phyloP scores from a whole-genome alignment of 73 alveolate genomes.

The Paramecium tetraurelia region DNA sequence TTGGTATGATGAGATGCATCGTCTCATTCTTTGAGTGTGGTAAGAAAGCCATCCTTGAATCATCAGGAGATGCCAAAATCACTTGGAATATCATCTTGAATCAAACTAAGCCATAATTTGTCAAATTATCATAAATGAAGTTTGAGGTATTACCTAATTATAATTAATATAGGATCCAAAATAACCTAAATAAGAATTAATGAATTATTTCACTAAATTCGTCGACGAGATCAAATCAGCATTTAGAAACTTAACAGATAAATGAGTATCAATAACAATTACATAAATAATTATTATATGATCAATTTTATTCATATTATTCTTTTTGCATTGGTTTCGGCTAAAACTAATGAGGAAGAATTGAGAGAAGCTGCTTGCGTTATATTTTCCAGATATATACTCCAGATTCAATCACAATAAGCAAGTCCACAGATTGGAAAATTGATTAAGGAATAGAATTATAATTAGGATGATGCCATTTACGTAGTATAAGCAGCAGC shows the following conservation, averaged over 20 bases:
- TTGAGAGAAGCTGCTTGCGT: conserved; percentile 1
- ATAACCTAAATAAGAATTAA: conserved; percentile 67
- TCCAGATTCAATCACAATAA: neutral
- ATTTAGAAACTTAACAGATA: conserved; percentile 76
- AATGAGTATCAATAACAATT: conserved; percentile 9
- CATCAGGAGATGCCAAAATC: conserved; percentile 84
- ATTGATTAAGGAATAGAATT: neutral
- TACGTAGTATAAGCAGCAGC: neutral
- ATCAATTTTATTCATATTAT: neutral
- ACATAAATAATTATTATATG: neutral
- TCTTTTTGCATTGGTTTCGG: neutral
- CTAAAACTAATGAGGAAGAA: neutral
- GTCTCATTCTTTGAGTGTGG: conserved; percentile 83
- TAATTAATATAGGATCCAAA: conserved; percentile 61
- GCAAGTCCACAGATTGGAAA: neutral
- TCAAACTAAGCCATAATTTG: conserved; percentile 70
- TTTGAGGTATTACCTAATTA: conserved; percentile 36
- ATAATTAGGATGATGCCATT: neutral
- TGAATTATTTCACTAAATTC: conserved; percentile 67
- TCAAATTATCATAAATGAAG: conserved; percentile 81
- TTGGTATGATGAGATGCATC: conserved; percentile 95
- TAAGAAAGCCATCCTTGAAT: conserved; percentile 77
- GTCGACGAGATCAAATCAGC: conserved; percentile 77
- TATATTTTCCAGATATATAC: neutral
- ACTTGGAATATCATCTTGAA: conserved; percentile 75